Evolutionary conservation across 441 rosid species (phyloP).

Genomic region (Breynia disticha): DNA sequence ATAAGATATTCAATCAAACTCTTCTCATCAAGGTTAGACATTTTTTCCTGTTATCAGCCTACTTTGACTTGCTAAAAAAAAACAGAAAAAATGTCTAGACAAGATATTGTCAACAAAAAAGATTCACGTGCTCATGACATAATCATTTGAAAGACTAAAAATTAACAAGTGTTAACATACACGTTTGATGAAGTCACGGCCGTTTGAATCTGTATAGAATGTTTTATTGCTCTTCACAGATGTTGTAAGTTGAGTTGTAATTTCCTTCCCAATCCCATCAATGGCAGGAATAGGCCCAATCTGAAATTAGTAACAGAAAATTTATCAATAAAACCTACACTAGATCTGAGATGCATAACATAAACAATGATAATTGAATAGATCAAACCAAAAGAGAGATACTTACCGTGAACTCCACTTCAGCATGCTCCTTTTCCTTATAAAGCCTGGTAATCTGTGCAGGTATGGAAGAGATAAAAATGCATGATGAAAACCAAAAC

Average conservation of each 20-base stretch:
- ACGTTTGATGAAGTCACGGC: slow-evolving; percentile 92
- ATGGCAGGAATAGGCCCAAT: slow-evolving; percentile 79
- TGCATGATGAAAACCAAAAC: neutral
- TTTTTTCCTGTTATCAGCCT: too few species aligned
- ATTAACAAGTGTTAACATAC: slow-evolving; percentile 26
- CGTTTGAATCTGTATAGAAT: slow-evolving; percentile 95
- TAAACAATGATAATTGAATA: too few species aligned
- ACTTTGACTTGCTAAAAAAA: too few species aligned
- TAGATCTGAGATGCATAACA: neutral
- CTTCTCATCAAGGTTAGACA: too few species aligned
- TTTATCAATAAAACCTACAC: too few species aligned
- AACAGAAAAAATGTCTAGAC: neutral
- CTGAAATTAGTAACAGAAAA: slow-evolving; percentile 29
- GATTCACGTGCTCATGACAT: slow-evolving; percentile 6
- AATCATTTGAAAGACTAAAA: neutral
- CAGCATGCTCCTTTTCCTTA: slow-evolving; percentile 89
- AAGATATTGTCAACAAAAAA: slow-evolving; percentile 1
- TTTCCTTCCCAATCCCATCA: slow-evolving; percentile 89
- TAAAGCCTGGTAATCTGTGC: slow-evolving; percentile 69
- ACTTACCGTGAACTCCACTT: slow-evolving; percentile 94
- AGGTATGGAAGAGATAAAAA: neutral
- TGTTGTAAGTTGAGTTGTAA: slow-evolving; percentile 70
- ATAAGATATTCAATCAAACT: too few species aligned
- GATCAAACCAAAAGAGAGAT: neutral
- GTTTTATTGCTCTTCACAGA: slow-evolving; percentile 58